These are phyloP conservation scores for Teunomyces tritomae DNA, from an alignment of 805 yeast genomes.

Conservation along the genomic window DNA sequence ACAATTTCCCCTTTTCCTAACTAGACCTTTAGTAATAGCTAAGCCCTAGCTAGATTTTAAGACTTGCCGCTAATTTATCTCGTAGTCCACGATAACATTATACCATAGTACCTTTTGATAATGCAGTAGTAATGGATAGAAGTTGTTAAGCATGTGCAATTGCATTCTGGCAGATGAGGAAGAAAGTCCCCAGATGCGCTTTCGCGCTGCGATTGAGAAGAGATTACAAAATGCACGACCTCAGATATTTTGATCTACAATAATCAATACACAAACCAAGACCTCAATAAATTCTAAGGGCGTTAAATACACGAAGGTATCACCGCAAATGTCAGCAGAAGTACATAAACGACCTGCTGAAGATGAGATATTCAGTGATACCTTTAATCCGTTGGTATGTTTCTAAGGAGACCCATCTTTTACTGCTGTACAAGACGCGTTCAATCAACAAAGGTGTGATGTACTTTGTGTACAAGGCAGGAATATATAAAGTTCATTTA, in stretches of 20 bases:
- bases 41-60: too few species aligned
- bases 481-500: background rate
- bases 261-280: background rate
- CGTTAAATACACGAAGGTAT: background rate
- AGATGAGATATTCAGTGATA: background rate
- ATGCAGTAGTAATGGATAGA: too few species aligned
- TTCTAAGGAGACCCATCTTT: background rate
- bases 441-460: too few species aligned
- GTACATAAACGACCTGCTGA: background rate
- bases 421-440: background rate
- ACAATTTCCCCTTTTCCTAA: too few species aligned
- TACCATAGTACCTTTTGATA: too few species aligned
- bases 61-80: too few species aligned
- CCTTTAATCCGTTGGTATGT: conserved; percentile 3
- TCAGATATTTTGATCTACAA: background rate
- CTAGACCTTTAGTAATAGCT: too few species aligned
- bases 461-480: background rate
- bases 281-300: background rate
- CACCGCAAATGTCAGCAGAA: background rate
- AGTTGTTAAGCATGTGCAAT: too few species aligned
- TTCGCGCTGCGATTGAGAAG: too few species aligned
- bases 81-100: too few species aligned
- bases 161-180: too few species aligned
- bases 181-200: too few species aligned
- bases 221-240: background rate